These are phyloP conservation scores for Trichoderma koningiopsis DNA, from an alignment of 2,329 filamentous ascomycete genomes.

Conservation along the genomic window DNA sequence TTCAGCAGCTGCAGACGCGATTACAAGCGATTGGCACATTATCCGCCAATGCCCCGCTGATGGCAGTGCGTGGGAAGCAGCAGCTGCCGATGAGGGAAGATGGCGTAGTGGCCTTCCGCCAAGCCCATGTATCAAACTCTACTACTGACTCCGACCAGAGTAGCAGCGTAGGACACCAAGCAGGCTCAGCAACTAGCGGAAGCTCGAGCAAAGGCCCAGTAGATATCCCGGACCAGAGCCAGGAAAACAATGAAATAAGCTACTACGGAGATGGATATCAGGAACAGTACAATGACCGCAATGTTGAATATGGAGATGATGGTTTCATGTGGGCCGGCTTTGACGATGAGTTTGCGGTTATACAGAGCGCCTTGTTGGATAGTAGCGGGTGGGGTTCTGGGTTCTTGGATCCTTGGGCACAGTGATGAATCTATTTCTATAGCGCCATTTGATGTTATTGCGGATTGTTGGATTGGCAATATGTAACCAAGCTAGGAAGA, in stretches of 20 bases:
- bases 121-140: constrained; percentile 1
- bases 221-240: background rate
- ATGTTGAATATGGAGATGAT: constrained; percentile 8
- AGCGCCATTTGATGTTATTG: background rate
- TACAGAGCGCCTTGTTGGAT: constrained; percentile 18
- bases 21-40: constrained; percentile 12
- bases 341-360: constrained; percentile 17
- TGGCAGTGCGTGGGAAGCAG: constrained; percentile 10
- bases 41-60: constrained; percentile 8
- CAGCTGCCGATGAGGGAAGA: constrained; percentile 3
- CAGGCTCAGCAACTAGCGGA: background rate
- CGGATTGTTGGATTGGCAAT: background rate
- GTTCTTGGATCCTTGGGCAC: constrained; percentile 17
- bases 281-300: background rate
- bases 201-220: background rate
- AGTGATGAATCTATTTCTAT: background rate
- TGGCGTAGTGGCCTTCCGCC: background rate
- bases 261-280: constrained; percentile 2
- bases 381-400: constrained; percentile 20
- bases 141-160: constrained; percentile 7
- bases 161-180: background rate
- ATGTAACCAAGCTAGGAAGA: background rate
- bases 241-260: background rate
- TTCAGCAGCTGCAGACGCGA: constrained; percentile 9
- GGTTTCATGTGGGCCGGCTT: constrained; percentile 22